A percentile compares a stretch with the other conserved stretches of the same genome.
phyloP scores from a whole-genome alignment of 768 basidiomycete genomes.

The Fomitopsis serialis region DNA sequence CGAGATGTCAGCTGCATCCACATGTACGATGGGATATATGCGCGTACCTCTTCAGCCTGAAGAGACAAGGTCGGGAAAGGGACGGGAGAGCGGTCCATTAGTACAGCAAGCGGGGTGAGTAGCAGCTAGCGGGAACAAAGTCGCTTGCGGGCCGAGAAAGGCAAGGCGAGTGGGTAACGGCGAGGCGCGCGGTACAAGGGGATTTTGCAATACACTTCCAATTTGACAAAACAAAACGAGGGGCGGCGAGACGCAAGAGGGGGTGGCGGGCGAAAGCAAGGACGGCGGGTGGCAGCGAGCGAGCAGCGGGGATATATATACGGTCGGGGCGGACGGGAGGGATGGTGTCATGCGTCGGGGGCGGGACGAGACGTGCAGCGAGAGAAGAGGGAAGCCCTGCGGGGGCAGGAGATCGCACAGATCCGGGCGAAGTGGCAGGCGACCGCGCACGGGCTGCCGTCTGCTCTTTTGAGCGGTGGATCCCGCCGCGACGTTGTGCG shows the following conservation, averaged over 20 bases:
- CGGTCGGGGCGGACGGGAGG: background rate
- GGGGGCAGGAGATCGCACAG: background rate
- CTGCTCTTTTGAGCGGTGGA: background rate
- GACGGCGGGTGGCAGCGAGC: background rate
- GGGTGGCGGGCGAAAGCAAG: background rate
- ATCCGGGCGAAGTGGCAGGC: background rate
- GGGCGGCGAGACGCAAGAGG: background rate
- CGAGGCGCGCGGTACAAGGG: background rate
- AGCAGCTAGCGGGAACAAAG: background rate
- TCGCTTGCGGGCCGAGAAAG: background rate
- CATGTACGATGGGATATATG: conserved; percentile 2
- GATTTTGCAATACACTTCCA: background rate
- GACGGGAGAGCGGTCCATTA: conserved; percentile 10
- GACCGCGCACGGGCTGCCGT: no score
- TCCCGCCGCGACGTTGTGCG: background rate
- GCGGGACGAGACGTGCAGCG: background rate
- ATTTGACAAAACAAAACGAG: background rate
- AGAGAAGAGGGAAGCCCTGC: background rate
- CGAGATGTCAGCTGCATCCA: conserved; percentile 2
- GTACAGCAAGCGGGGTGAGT: background rate
- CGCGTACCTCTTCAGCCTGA: conserved; percentile 8
- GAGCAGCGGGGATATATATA: background rate
- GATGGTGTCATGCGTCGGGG: background rate
- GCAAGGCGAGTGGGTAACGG: background rate
- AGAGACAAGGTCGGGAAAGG: conserved; percentile 15